Conservation (phyloP, 2,329 filamentous ascomycete species). For the Bipolaris gigantea region DNA sequence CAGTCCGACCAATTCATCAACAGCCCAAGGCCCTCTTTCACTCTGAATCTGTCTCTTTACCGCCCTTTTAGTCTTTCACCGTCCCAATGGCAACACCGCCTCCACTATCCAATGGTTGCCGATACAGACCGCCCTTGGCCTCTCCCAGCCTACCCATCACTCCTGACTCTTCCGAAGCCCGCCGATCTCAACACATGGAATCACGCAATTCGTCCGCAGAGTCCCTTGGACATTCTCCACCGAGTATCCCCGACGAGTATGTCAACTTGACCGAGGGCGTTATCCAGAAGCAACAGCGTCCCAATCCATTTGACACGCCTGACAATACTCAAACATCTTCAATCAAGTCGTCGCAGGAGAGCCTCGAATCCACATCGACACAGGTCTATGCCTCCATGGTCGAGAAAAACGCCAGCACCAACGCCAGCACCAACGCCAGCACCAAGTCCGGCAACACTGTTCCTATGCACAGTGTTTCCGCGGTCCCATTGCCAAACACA, state of each 20-base stretch:
- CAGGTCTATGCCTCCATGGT: neutral
- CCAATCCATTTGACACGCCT: neutral
- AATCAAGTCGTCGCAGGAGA: neutral
- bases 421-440: neutral
- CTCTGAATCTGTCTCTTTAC: neutral
- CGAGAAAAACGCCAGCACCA: neutral
- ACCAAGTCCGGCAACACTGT: neutral
- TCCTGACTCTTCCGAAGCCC: neutral
- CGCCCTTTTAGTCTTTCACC: neutral
- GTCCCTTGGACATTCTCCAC: neutral
- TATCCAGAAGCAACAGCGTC: neutral
- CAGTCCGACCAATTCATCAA: neutral
- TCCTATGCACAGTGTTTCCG: neutral
- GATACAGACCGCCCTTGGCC: neutral
- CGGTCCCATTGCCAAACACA: neutral
- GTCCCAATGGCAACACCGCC: neutral
- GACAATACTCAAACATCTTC: neutral
- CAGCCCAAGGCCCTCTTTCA: neutral
- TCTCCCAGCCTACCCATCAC: neutral
- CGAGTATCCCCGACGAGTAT: neutral
- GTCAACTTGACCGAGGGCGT: neutral
- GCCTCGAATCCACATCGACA: neutral
- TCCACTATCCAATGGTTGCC: neutral
- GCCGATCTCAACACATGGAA: no score
- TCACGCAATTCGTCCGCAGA: neutral